Base-by-base conservation (phyloP, 257 asterid species). In the Solanum piurae region DNA sequence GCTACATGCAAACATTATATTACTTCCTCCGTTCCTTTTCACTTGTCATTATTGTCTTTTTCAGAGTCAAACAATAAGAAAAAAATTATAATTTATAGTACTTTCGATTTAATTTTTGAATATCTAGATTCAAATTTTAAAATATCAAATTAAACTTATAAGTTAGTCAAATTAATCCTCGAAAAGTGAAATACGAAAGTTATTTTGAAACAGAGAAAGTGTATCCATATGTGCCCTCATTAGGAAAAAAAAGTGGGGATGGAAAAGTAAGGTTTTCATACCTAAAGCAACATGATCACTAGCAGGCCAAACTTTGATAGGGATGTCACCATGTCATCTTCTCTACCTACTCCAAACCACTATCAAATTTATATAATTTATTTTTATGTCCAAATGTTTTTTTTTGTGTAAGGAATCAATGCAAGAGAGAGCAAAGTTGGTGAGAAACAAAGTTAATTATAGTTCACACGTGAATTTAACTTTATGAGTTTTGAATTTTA, bases 301-400 rank as follows among this genome's bases (percentile, higher is more conserved):
- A 80, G 77, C 76, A 80, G 82, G 87, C 95, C 94, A 92, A 92
- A 90, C 92, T 88, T 84, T 88, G 94, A 92, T 84, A 74, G 93
- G 90, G 93, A 92, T 85, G 60, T 90, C 91, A 92, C 69, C 91
- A 66, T 89, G 98, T 94, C 97, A 89, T 83, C 89, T 44, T 95
- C 96, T 88, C 86, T 88, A 95, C 97, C 98, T 88, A 94, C 93
- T 93, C 91, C 89, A 86, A 92, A 92, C 94, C 97, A 95, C 96
- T 92, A 93, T 37, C 40, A 87, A 7, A 14, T 25, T 5, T 20
- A 69, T 69, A 29, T 29, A 20, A 73, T 36, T 36, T 87, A 37
- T 62, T 21, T 83, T 77, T 86, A 83, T 58, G 11, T 42, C 36
- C 37, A 12, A 25, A 20, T 58, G 6, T 8, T 23, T 27, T 64